These are phyloP conservation scores for Boletus vinaceobasis DNA, from an alignment of 768 basidiomycete species.

Conservation along the genomic window DNA sequence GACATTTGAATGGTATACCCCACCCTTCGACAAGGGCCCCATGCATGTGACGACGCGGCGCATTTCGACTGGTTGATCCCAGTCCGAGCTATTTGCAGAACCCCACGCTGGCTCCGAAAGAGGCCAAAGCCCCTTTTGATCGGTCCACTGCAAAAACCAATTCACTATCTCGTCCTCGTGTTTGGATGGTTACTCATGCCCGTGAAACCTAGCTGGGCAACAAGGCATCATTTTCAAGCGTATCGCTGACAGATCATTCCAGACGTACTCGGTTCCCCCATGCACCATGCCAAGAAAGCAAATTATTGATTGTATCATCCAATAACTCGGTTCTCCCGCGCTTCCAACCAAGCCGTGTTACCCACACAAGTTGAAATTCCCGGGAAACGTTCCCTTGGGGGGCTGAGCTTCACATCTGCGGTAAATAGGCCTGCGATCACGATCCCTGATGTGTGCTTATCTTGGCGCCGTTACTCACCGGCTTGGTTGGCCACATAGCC, in stretches of 20 bases:
- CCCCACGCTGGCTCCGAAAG: background rate
- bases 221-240: background rate
- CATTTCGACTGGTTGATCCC: background rate
- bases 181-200: constrained; percentile 5
- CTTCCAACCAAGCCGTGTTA: background rate
- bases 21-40: background rate
- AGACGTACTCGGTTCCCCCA: background rate
- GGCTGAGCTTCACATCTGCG: constrained; percentile 12
- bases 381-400: background rate
- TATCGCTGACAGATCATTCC: background rate
- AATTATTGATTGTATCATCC: constrained; percentile 1
- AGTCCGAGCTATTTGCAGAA: background rate
- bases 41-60: background rate
- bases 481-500: constrained; percentile 7
- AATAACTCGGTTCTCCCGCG: background rate
- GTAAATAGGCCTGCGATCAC: constrained; percentile 11
- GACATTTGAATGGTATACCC: constrained; percentile 1
- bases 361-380: constrained; percentile 9
- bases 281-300: constrained; percentile 1
- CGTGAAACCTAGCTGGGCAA: background rate
- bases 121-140: background rate
- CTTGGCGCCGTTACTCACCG: constrained; percentile 11
- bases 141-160: constrained; percentile 1
- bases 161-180: constrained; percentile 11
- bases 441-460: constrained; percentile 9